Evolutionary conservation across 768 basidiomycete genomes (phyloP).

Genomic region (Melanogaster broomeanus): DNA sequence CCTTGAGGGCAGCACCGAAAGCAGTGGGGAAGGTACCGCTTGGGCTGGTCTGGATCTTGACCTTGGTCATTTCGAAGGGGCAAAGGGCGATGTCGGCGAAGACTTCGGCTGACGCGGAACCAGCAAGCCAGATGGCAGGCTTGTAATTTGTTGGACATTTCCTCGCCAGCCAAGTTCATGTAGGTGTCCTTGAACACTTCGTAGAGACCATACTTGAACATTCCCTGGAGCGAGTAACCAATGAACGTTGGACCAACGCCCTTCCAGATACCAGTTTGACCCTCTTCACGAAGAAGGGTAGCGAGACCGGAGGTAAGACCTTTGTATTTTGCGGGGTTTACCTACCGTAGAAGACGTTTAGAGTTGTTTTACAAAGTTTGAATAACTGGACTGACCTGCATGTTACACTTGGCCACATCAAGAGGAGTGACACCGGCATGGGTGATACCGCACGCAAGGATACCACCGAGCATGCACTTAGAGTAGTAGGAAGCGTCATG

Average conservation of each 20-base stretch:
- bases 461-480: constrained; percentile 88
- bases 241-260: constrained; percentile 91
- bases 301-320: constrained; percentile 63
- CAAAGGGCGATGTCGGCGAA: constrained; percentile 97
- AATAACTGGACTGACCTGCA: constrained; percentile 61
- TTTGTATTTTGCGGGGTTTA: constrained; percentile 74
- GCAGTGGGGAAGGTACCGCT: constrained; percentile 75
- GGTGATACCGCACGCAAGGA: constrained; percentile 83
- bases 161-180: constrained; percentile 88
- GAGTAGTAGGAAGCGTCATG: constrained; percentile 77
- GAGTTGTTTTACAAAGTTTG: not conserved
- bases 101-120: constrained; percentile 93
- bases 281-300: constrained; percentile 76
- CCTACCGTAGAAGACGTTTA: constrained; percentile 41
- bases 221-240: constrained; percentile 94
- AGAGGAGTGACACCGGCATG: constrained; percentile 87
- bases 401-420: constrained; percentile 90
- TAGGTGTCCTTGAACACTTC: constrained; percentile 95
- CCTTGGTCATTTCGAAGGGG: constrained; percentile 92
- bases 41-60: constrained; percentile 83
- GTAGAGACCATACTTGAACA: constrained; percentile 99
- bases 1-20: constrained; percentile 68
- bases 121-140: constrained; percentile 89
- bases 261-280: constrained; percentile 87
- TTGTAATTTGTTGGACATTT: constrained; percentile 78